Conservation (phyloP, 345 rosid species). For the Eucalyptus shirleyi region DNA sequence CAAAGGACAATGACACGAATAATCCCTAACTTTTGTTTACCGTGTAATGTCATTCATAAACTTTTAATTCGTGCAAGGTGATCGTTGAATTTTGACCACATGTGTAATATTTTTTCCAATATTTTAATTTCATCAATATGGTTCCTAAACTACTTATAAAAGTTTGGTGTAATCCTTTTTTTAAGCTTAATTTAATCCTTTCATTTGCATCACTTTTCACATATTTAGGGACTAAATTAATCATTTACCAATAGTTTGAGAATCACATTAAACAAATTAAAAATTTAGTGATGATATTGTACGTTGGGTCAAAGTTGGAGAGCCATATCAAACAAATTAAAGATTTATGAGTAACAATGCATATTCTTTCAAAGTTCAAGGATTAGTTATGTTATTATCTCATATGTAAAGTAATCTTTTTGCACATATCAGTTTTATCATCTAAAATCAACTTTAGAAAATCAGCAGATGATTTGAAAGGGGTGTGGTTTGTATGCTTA, state of each 20-base stretch:
- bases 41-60: fast-evolving
- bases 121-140: background rate
- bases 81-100: fast-evolving
- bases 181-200: background rate
- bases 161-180: background rate
- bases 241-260: background rate
- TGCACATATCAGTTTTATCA: background rate
- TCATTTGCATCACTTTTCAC: background rate
- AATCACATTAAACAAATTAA: background rate
- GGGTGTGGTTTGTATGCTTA: background rate
- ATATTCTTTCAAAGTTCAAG: background rate
- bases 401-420: background rate
- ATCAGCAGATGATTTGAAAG: background rate
- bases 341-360: background rate
- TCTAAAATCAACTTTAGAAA: background rate
- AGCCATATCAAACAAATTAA: background rate
- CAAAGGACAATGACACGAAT: background rate
- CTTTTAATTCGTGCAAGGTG: background rate
- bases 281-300: background rate
- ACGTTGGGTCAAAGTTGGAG: background rate
- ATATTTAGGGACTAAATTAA: background rate
- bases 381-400: background rate
- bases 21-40: background rate
- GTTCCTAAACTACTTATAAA: background rate
- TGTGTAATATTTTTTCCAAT: fast-evolving